Base-by-base conservation (phyloP, 352 stramenopile species). In the Phytophthora sp. region DNA sequence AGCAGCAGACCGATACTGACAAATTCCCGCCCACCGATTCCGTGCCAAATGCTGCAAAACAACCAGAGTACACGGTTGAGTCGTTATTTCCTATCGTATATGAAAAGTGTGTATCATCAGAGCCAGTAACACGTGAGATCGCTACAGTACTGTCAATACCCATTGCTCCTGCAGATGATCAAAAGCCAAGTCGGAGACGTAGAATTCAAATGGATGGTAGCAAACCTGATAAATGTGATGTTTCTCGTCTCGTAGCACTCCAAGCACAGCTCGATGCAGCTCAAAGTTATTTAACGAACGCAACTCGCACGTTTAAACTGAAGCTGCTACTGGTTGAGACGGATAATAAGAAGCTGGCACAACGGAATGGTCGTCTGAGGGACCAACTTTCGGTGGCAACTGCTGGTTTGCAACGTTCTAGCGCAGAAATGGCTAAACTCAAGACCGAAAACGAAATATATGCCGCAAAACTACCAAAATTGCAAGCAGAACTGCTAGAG, bases 381-480 rank as follows among this genome's bases (percentile, higher is more conserved):
- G 62, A 53, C 1, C 79, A 84, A 29, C 35, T 85, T 18, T 45
- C 63, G 2, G 26, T 57, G 8, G 30, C 70, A 1, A 82, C 62
- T 11, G 36, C 66, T 29, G 70, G 80, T 62, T 49, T 88, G 2
- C 64, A 82, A 30, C 76, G 76, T 4, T 71, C 69, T 1, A 84
- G 74, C 18, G 63, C 76, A 16, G 71, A 85, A 46, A 65, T 69
- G 18, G 66, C 65, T 8, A 78, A 77, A 18, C 69, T 79, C 15
- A 73, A 76, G 42, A 77, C 70, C 1, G 79, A 85, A n/a, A 88
- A 84, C 29, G 76, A 84, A 35, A 44, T 88, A 11, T 88, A 84
- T 27, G 69, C 79, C 7, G 56, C 69, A 7, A 85, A 81, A 13
- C 51, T 88, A 24, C 79, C 76, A 3, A 63, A 66, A 21, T 55